A percentile compares a stretch with the other conserved stretches of the same genome.
These are phyloP conservation scores for Cynanchum wilfordii DNA, from an alignment of 257 asterid species.

Conservation along the genomic window DNA sequence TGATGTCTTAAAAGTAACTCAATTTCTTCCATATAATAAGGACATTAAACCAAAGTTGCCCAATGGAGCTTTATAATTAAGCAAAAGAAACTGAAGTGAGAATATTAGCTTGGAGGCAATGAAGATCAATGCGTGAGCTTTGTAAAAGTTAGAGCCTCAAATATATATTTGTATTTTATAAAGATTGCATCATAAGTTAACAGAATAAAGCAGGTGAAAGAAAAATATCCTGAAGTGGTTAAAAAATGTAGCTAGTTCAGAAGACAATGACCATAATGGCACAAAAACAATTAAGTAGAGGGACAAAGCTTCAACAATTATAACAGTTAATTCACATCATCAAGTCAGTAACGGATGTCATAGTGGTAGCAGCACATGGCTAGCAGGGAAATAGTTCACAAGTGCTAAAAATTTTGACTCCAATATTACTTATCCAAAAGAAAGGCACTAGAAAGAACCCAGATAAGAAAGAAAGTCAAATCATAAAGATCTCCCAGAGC, in stretches of 20 bases:
- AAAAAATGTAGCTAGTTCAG: background rate
- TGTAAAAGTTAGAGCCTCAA: background rate
- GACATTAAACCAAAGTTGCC: background rate
- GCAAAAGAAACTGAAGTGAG: background rate
- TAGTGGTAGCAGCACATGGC: slow-evolving; percentile 11
- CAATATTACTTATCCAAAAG: background rate
- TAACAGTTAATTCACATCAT: background rate
- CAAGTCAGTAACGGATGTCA: slow-evolving; percentile 5
- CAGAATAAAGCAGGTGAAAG: background rate
- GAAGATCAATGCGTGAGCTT: background rate
- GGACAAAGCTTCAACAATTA: background rate
- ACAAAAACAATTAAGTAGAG: slow-evolving; percentile 1
- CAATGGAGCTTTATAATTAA: background rate
- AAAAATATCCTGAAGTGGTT: background rate
- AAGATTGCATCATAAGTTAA: background rate
- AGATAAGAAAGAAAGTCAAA: background rate
- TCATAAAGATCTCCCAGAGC: slow-evolving; percentile 9
- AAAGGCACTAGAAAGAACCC: background rate
- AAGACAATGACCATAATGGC: background rate
- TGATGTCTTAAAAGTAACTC: background rate
- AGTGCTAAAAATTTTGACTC: background rate
- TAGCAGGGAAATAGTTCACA: background rate
- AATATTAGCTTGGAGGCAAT: background rate
- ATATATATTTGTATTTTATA: background rate
- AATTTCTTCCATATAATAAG: background rate